Base-by-base conservation (phyloP, 2,329 filamentous ascomycete genomes). In the Aspergillus eucalypticola region DNA sequence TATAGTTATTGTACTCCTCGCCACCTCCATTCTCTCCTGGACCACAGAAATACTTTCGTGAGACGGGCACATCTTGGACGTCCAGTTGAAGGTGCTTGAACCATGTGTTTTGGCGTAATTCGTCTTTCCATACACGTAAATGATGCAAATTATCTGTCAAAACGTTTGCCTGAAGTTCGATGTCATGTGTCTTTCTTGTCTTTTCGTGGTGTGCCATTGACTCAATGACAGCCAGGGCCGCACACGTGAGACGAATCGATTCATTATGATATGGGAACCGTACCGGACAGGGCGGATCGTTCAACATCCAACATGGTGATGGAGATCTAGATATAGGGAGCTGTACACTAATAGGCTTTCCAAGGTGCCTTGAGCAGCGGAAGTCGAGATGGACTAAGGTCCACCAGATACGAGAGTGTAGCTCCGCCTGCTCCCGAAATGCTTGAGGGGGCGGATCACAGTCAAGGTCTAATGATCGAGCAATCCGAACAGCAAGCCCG, bases 401-500 rank as follows among this genome's bases (percentile, higher is more conserved):
- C 66, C 64, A 64, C 64, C 66, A 68, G 8, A 65, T 55, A 1
- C 58, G 58, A 3, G 55, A 54, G 23, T 60, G 61, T 7, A 32
- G 25, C 6, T 50, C 42, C 8, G 27, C 46, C 10, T 49, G 58
- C 23, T 46, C 38, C 46, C 66, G 59, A 21, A 51, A 56, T 5
- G 11, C 32, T 35, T 35, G 32, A 35, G 32, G 32, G 11, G 32
- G 32, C 32, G 32, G 11, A 2, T 35, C 11, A 6, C 32, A 35
- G 21, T 67, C 58, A 10, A 66, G 44, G 46, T 56, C 48, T 10
- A 61, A 55, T 0, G 64, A 66, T 46, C 65, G 64, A n/a, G 65
- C 61, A 23, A 66, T 66, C 10, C 67, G 62, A 8, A 69, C 55
- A 15, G 59, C 66, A 3, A 69, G 51, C 1, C 67, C 66, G 3